Evolutionary conservation across 148 eudicot genomes (phyloP).

Genomic region (Dianthus caryophyllus): DNA sequence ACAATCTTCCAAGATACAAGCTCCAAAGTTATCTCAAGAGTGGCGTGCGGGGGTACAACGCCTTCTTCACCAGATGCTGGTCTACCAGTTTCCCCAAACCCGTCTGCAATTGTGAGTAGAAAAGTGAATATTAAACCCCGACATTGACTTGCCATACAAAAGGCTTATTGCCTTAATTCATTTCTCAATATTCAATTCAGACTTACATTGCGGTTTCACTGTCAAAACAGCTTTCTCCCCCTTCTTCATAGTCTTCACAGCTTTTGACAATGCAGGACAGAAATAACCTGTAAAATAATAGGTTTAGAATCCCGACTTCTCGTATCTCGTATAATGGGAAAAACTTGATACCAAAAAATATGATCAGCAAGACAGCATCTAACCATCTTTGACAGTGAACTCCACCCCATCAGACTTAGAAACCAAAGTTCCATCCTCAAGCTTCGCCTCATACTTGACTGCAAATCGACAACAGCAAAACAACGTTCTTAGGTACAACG

Average conservation of each 20-base stretch:
- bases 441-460: conserved; percentile 74
- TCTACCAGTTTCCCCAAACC: conserved; percentile 69
- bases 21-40: conserved; percentile 57
- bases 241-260: conserved; percentile 89
- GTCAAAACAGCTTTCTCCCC: conserved; percentile 66
- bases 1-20: conserved; percentile 78
- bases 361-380: not conserved
- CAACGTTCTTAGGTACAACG: not conserved
- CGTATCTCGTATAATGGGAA: no score
- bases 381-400: conserved; percentile 72
- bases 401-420: conserved; percentile 69
- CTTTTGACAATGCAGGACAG: conserved; percentile 79
- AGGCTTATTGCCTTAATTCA: not conserved
- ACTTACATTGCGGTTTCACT: conserved; percentile 78
- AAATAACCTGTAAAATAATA: conserved; percentile 41
- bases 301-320: not conserved
- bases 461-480: conserved; percentile 16
- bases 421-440: conserved; percentile 67
- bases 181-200: not conserved
- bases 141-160: not conserved
- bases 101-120: conserved; percentile 43
- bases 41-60: conserved; percentile 72
- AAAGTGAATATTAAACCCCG: not conserved
- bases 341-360: not conserved
- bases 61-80: conserved; percentile 47